Evolutionary conservation across 495 filamentous ascomycete species (phyloP), one percentile per base, ranked within the genome.

Genomic region (Antarctomyces pellizariae): DNA sequence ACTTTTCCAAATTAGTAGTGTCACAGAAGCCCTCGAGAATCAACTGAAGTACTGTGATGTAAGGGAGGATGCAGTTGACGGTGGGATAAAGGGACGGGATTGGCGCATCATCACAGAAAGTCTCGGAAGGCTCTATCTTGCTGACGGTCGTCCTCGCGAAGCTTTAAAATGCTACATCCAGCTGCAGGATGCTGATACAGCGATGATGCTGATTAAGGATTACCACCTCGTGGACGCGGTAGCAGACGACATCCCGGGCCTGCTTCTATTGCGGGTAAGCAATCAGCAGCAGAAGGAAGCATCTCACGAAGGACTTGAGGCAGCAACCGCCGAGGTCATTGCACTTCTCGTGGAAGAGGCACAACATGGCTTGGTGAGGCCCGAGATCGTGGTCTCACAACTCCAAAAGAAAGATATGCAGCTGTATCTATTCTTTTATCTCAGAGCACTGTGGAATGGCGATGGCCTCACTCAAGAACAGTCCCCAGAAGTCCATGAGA

Each of bases 391-490:
- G 3, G 71, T 95, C 18, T 36, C 50, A 1, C 84, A 95, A 36
- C 59, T 97, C 2, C 48, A 59, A 31, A 36, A 46, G 31, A 59
- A 54, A 29, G 42, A 59, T 14, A 40, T 60, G 27, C 49, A 51
- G 34, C 46, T 77, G n/a, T 92, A 86, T 43, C 64, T 89, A 4
- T 97, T 75, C 50, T 83, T 95, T 50, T 93, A 93, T 42, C 56
- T 93, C 6, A 67, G 78, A 8, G 66, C 73, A 1, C 56, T 97
- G 8, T 95, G 84, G 89, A 56, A 57, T 8, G 75, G 73, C 1
- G 58, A 78, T 29, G 66, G 56, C 5, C 57, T 54, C 8, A 44
- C 48, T 25, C 46, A 52, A 21, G 32, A 39, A 11, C 37, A 38
- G 13, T 46, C 45, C 7, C n/a, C n/a, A n/a, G 56, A 58, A 25